Conservation (phyloP, 78 protist genomes). For the Salpingoeca rosetta region DNA sequence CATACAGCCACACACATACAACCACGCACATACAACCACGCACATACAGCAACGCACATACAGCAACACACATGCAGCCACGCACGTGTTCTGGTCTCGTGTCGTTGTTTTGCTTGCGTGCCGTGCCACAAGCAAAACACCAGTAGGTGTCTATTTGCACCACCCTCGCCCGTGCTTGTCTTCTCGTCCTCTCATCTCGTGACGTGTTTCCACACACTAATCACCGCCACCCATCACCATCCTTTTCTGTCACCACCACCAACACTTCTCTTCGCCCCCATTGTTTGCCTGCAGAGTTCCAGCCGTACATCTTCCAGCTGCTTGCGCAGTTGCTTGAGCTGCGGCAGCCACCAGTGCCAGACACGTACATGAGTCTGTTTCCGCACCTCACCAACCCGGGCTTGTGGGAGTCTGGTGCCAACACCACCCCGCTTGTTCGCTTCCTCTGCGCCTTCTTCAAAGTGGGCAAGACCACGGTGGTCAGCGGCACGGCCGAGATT, state of each 20-base stretch:
- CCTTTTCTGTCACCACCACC: too few relatives aligned
- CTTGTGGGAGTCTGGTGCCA: slow-evolving; percentile 37
- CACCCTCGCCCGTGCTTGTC: too few relatives aligned
- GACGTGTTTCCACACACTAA: background rate
- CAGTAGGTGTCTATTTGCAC: too few relatives aligned
- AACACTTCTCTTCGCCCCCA: too few relatives aligned
- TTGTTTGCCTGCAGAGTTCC: slow-evolving; percentile 29
- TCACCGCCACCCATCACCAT: too few relatives aligned
- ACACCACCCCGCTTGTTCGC: slow-evolving; percentile 12
- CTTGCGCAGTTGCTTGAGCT: slow-evolving; percentile 45
- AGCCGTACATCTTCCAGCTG: slow-evolving; percentile 71
- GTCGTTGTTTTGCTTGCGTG: background rate
- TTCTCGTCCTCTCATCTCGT: too few relatives aligned
- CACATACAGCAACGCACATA: too few relatives aligned
- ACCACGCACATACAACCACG: too few relatives aligned
- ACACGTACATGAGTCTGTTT: slow-evolving; percentile 2
- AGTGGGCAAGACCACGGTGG: background rate
- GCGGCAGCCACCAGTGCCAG: slow-evolving; percentile 4
- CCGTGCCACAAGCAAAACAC: too few relatives aligned
- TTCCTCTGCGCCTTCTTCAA: background rate
- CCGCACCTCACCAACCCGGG: slow-evolving; percentile 24
- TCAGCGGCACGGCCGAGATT: slow-evolving; percentile 5
- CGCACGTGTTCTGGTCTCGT: too few relatives aligned
- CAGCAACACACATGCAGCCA: too few relatives aligned
- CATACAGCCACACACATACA: too few relatives aligned